Evolutionary conservation across 371 early-diverging fungal genomes (phyloP), one percentile per base, ranked within the genome.

Genomic region (Gilbertella persicaria): DNA sequence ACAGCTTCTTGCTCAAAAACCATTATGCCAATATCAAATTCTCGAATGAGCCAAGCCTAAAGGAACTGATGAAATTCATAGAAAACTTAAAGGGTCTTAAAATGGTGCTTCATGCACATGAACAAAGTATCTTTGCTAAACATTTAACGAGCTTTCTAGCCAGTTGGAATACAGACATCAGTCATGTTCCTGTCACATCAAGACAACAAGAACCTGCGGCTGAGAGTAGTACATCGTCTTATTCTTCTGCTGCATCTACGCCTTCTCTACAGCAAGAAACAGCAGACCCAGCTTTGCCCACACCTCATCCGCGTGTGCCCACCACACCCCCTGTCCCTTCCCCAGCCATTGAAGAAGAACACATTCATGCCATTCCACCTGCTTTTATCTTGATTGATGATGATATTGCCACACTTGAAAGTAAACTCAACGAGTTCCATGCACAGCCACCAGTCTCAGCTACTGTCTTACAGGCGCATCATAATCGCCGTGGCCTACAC

Each of bases 331-430:
- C 62, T 3, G 51, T 50, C 4, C 51, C 66, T 29, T 49, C 72
- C 2, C 64, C 64, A 19, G 50, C 54, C 4, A 62, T 58, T 35
- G 60, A 67, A 52, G 75, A 73, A 45, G 73, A 72, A 17, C 60
- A 66, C 7, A 53, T 69, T 8, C 68, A 68, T 45, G 55, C 69
- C 4, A 58, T 55, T 9, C 69, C 66, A 5, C 80, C 80, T 10
- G 73, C 75, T 0, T 80, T 83, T 26, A 69, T 83, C 26, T 52
- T 83, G 24, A 80, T 83, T 20, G 83, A 83, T 41, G 81, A 83
- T 35, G 81, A 80, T 53, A 58, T 75, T 8, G 58, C 58, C 7
- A 71, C 69, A 7, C 64, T 82, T 17, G 66, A 73, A 14, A 61
- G 71, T 29, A 69, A 75, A 45, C 60, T 82, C 19, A 21, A 36